Percentiles rank a stretch among this genome's conserved stretches.
These are phyloP conservation scores for Arthrocladium fulminans DNA, from an alignment of 2,329 filamentous ascomycete species.

Conservation along the genomic window DNA sequence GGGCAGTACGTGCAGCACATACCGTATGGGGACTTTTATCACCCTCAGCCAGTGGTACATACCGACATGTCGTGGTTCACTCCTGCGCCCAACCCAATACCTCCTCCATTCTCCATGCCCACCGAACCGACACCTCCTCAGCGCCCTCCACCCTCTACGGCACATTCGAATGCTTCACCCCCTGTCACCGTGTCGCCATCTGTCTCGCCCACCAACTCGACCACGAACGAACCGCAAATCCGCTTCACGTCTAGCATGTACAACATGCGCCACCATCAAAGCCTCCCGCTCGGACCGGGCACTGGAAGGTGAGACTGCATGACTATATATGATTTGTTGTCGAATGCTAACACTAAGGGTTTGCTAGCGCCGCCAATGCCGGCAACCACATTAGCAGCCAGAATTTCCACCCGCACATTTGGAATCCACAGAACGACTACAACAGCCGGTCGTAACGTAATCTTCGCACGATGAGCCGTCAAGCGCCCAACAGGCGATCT, in stretches of 20 bases:
- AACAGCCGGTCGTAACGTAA: too few relatives aligned
- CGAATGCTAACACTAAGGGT: too few relatives aligned
- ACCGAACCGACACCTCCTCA: background rate
- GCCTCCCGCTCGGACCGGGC: background rate
- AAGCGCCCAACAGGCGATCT: too few relatives aligned
- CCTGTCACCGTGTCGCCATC: conserved; percentile 2
- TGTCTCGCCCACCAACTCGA: background rate
- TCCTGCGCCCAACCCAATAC: background rate
- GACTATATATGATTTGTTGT: too few relatives aligned
- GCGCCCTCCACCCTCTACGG: background rate
- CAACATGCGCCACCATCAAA: background rate
- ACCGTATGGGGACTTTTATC: background rate
- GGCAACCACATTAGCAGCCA: too few relatives aligned
- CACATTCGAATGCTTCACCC: background rate
- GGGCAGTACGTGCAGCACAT: background rate
- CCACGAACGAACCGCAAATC: background rate
- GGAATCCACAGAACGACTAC: too few relatives aligned
- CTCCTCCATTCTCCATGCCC: background rate
- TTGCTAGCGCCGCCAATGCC: too few relatives aligned
- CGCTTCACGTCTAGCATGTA: background rate
- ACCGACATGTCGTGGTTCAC: background rate
- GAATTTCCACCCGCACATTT: too few relatives aligned
- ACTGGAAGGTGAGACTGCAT: background rate
- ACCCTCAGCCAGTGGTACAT: background rate
- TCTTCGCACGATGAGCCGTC: too few relatives aligned